Percentiles rank a stretch among this genome's conserved stretches.
phyloP scores from a whole-genome alignment of 2,329 filamentous ascomycete genomes.

The Tolypocladium capitatum region DNA sequence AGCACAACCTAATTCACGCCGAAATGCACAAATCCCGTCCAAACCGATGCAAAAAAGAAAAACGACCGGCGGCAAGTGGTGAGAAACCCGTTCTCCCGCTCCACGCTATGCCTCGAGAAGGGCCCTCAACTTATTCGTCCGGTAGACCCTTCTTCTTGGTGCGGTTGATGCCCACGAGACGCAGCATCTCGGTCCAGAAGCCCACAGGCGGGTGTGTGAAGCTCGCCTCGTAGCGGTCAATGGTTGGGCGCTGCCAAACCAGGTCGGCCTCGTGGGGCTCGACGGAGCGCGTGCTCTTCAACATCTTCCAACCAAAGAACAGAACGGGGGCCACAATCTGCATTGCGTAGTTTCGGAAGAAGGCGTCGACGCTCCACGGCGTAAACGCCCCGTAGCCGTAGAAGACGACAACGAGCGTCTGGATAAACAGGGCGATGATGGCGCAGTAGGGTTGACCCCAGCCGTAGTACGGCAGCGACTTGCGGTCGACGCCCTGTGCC shows the following conservation, averaged over 20 bases:
- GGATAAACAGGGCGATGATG: slow-evolving; percentile 29
- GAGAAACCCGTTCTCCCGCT: neutral
- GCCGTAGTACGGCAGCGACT: slow-evolving; percentile 41
- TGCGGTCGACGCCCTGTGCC: slow-evolving; percentile 39
- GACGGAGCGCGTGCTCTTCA: slow-evolving; percentile 44
- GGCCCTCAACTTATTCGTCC: slow-evolving; percentile 1
- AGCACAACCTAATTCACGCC: neutral
- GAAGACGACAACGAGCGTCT: slow-evolving; percentile 29
- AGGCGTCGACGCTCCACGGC: slow-evolving; percentile 32
- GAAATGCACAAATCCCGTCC: neutral
- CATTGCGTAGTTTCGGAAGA: slow-evolving; percentile 45
- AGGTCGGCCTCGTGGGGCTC: slow-evolving; percentile 42
- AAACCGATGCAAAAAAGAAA: neutral
- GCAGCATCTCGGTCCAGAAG: slow-evolving; percentile 42
- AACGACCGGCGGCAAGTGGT: neutral
- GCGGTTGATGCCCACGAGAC: slow-evolving; percentile 26
- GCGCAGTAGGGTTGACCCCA: slow-evolving; percentile 46
- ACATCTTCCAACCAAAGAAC: slow-evolving; percentile 49
- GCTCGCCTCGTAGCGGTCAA: slow-evolving; percentile 43
- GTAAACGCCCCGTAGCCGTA: slow-evolving; percentile 43
- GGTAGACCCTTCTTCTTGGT: slow-evolving; percentile 9
- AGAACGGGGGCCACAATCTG: slow-evolving; percentile 38
- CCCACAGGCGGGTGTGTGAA: slow-evolving; percentile 35
- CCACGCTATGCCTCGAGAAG: neutral
- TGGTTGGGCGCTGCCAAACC: slow-evolving; percentile 44